Conservation (phyloP, 371 early-diverging fungal genomes). For the Mortierella sp. region DNA sequence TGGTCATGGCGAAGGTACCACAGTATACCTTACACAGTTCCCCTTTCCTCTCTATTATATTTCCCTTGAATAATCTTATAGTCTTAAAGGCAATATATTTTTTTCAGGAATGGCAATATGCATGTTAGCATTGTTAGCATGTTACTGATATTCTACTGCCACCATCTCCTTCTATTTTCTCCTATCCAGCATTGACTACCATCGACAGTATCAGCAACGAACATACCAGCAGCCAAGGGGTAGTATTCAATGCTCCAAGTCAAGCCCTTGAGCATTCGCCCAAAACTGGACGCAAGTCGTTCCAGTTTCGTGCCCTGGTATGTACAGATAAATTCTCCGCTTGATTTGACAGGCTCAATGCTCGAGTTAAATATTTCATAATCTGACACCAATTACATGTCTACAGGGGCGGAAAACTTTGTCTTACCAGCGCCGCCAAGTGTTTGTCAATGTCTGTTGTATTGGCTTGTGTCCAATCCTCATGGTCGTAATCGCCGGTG, state of each 20-base stretch:
- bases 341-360: not conserved
- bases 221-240: slow-evolving; percentile 6
- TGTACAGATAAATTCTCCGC: not conserved
- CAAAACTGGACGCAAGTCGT: slow-evolving; percentile 50
- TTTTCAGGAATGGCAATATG: not conserved
- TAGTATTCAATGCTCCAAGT: not conserved
- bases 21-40: not conserved
- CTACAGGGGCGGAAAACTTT: slow-evolving; percentile 68
- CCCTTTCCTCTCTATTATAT: not conserved
- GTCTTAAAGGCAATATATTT: not conserved
- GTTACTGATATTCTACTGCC: no score
- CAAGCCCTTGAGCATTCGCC: slow-evolving; percentile 30
- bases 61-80: no score
- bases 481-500: slow-evolving; percentile 68
- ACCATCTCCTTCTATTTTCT: not conserved
- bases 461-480: slow-evolving; percentile 70
- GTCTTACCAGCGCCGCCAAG: slow-evolving; percentile 77
- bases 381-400: not conserved
- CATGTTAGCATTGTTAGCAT: not conserved
- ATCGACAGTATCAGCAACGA: slow-evolving; percentile 12
- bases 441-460: slow-evolving; percentile 80
- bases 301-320: slow-evolving; percentile 60
- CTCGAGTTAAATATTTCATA: not conserved
- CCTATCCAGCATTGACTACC: slow-evolving; percentile 6
- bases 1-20: slow-evolving; percentile 15